These are phyloP conservation scores for Kazachstania sp. DNA, from an alignment of 1,139 yeast genomes.

Conservation along the genomic window DNA sequence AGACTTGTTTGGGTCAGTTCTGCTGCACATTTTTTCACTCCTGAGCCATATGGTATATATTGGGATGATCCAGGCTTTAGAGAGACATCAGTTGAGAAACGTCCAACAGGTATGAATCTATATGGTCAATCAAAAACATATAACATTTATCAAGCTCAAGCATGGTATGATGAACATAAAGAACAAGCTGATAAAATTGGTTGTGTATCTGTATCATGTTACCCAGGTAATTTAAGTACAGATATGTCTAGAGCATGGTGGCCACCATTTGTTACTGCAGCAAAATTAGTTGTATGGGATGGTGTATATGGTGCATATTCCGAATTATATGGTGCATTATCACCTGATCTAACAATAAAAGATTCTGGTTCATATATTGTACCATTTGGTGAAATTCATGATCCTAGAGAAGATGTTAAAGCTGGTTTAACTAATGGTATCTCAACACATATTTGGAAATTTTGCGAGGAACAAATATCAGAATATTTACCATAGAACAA, in stretches of 20 bases:
- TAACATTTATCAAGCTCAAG: conserved; percentile 36
- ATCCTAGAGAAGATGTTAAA: conserved; percentile 24
- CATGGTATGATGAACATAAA: conserved; percentile 36
- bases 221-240: conserved; percentile 42
- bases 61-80: conserved; percentile 33
- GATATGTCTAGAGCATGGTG: conserved; percentile 35
- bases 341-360: conserved; percentile 31
- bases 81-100: conserved; percentile 25
- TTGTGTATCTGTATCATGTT: conserved; percentile 35
- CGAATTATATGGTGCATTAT: conserved; percentile 32
- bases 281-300: conserved; percentile 15
- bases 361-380: conserved; percentile 32
- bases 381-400: conserved; percentile 25
- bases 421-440: conserved; percentile 22
- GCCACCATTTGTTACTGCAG: conserved; percentile 4
- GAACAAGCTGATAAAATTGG: conserved; percentile 24
- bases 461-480: conserved; percentile 14
- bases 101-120: conserved; percentile 15
- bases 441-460: conserved; percentile 20
- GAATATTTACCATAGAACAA: not conserved
- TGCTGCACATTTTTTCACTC: conserved; percentile 33
- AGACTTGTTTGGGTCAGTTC: conserved; percentile 46
- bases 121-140: conserved; percentile 44
- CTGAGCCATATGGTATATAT: conserved; percentile 35
- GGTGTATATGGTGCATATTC: conserved; percentile 37